Conservation (phyloP, 1,139 yeast genomes). For the Wickerhamomyces sp. region DNA sequence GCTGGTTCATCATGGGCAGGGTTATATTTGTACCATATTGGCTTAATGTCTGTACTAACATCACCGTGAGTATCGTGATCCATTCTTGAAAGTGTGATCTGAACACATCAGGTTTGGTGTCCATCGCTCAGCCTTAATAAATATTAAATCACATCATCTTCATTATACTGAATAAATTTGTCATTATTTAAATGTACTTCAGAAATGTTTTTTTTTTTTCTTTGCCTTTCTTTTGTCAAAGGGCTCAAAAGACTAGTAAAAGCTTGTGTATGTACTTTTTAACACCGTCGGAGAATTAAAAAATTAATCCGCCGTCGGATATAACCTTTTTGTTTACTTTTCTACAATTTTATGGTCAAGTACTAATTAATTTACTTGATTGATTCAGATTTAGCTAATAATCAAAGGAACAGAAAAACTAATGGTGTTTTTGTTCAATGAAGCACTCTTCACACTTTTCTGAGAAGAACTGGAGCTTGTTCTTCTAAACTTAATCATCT, state of each 20-base stretch:
- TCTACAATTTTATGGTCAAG: background rate
- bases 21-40: conserved; percentile 31
- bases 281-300: too few relatives aligned
- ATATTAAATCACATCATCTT: too few relatives aligned
- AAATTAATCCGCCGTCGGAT: too few relatives aligned
- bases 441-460: background rate
- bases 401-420: background rate
- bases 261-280: too few relatives aligned
- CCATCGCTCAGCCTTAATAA: too few relatives aligned
- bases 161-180: too few relatives aligned
- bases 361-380: too few relatives aligned
- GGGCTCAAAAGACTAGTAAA: too few relatives aligned
- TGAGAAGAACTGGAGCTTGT: background rate
- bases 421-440: background rate
- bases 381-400: background rate
- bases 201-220: too few relatives aligned
- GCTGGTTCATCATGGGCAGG: conserved; percentile 28
- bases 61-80: conserved; percentile 30
- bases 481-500: background rate
- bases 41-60: conserved; percentile 34
- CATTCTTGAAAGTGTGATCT: conserved; percentile 27
- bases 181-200: too few relatives aligned
- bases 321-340: too few relatives aligned
- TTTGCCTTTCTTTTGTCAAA: too few relatives aligned
- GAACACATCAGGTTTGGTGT: conserved; percentile 1